Evolutionary conservation across 148 eudicot genomes (phyloP), one percentile per base, ranked within the genome.

Genomic region (Vaccinium myrtillus): DNA sequence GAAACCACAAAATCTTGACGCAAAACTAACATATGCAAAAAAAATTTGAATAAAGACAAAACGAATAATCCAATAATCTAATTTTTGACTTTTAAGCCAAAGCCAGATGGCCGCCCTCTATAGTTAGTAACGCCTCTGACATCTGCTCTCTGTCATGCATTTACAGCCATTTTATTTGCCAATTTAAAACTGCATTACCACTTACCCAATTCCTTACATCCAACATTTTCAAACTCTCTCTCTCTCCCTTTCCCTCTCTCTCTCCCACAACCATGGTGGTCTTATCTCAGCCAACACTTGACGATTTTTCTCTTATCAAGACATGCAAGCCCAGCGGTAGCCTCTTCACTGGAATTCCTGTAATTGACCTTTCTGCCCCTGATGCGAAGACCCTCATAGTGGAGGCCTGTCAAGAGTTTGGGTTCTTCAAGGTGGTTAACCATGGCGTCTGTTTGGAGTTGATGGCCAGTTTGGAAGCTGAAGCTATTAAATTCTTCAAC

Each of bases 321-420:
- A 19, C 77, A 70, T 82, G 84, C 84, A 69, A 82, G n/a, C 75
- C 79, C 51, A 46, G 54, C 15, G 6, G 70, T 0, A 78, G 51
- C 11, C 23, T 82, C 27, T 70, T 19, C 77, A 50, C 23, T 16
- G 49, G 59, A 10, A 85, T 88, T 55, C 93, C 93, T 1, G 58
- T 88, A 3, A 86, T 91, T 4, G 93, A 91, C 86, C 80, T 91
- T 14, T 81, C 86, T 18, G 51, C 46, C 78, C 78, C 81, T 5
- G 63, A 51, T 2, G 61, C 81, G 2, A 78, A 78, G 61, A 53
- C 59, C 39, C 61, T 11, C 81, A 53, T 78, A 13, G 63, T 78
- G 1, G 61, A 78, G 15, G 81, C 81, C 18, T 78, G 81, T 9
- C 18, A 78, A 27, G 61, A 78, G 32, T 51, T 50, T 30, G 81